A percentile compares a stretch with the other conserved stretches of the same genome.
phyloP scores from a whole-genome alignment of 2,329 filamentous ascomycete species.

The Pleurostoma richardsiae region DNA sequence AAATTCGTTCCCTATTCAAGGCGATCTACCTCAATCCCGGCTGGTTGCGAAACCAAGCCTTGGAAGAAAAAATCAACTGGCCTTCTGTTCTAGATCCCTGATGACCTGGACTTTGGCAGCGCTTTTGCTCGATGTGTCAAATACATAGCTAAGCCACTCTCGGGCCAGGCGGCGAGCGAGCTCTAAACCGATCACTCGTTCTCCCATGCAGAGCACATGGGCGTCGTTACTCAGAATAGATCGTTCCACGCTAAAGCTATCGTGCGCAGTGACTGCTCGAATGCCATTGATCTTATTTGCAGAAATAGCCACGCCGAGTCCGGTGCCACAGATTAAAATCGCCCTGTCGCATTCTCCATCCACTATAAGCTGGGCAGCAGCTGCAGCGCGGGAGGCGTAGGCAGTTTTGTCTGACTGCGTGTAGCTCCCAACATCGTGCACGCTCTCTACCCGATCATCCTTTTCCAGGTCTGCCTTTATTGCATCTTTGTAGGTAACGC shows the following conservation, averaged over 20 bases:
- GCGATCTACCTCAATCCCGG: too few relatives aligned
- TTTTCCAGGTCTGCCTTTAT: constrained; percentile 69
- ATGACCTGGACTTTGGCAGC: constrained; percentile 44
- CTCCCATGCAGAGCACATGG: constrained; percentile 81
- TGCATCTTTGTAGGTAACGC: constrained; percentile 71
- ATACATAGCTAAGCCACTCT: constrained; percentile 79
- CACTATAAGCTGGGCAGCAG: constrained; percentile 60
- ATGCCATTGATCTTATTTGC: constrained; percentile 86
- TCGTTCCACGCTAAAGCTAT: constrained; percentile 78
- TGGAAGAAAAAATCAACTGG: too few relatives aligned
- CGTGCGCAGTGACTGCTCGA: constrained; percentile 80
- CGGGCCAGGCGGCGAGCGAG: constrained; percentile 69
- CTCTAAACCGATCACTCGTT: constrained; percentile 78
- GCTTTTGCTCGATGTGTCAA: constrained; percentile 59
- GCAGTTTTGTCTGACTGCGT: constrained; percentile 67
- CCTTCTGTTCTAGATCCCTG: constrained; percentile 19
- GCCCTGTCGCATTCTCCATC: constrained; percentile 68
- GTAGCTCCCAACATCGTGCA: constrained; percentile 72
- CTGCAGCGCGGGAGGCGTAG: constrained; percentile 74
- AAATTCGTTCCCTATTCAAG: too few relatives aligned
- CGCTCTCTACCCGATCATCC: constrained; percentile 59
- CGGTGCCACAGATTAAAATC: constrained; percentile 79
- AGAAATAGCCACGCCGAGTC: constrained; percentile 77
- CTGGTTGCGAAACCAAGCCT: too few relatives aligned
- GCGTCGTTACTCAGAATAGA: constrained; percentile 79